Conservation (phyloP, 192 early-diverging fungal species). For the Coemansia sp. region DNA sequence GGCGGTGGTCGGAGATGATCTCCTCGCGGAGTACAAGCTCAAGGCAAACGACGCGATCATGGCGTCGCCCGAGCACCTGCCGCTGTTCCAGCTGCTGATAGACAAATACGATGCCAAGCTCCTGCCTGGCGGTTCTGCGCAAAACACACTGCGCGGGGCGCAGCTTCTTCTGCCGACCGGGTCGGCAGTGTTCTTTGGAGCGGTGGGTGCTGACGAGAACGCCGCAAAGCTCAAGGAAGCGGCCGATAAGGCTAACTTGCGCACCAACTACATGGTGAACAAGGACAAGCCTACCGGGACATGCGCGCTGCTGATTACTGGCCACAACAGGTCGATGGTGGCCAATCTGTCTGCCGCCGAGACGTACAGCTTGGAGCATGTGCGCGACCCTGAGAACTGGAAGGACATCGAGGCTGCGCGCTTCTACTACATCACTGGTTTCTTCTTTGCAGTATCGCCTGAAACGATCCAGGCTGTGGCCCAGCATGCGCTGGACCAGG, state of each 20-base stretch:
- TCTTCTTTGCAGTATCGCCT: constrained; percentile 90
- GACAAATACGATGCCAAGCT: constrained; percentile 70
- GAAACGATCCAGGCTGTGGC: constrained; percentile 82
- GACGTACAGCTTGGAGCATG: constrained; percentile 71
- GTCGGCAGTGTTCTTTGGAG: constrained; percentile 91
- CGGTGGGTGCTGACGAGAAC: constrained; percentile 84
- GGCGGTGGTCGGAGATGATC: constrained; percentile 66
- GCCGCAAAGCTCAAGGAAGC: constrained; percentile 71
- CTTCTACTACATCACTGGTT: constrained; percentile 92
- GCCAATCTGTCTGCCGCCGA: constrained; percentile 96
- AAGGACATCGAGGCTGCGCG: constrained; percentile 79
- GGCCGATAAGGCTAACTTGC: constrained; percentile 80
- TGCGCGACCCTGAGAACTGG: constrained; percentile 78
- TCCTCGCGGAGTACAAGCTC: constrained; percentile 85
- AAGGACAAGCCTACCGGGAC: constrained; percentile 81
- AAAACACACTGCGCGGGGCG: constrained; percentile 91
- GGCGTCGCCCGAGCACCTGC: constrained; percentile 83
- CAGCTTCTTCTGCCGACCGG: constrained; percentile 87
- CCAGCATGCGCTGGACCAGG: constrained; percentile 79
- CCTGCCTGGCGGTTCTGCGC: constrained; percentile 94
- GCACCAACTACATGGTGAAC: constrained; percentile 85
- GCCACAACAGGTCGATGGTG: constrained; percentile 80
- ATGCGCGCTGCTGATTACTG: constrained; percentile 95
- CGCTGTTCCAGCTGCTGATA: constrained; percentile 81
- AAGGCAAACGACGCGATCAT: constrained; percentile 96